A percentile compares a stretch with the other conserved stretches of the same genome.
phyloP scores from a whole-genome alignment of 768 basidiomycete genomes.

The Tylopilus subfusipes region DNA sequence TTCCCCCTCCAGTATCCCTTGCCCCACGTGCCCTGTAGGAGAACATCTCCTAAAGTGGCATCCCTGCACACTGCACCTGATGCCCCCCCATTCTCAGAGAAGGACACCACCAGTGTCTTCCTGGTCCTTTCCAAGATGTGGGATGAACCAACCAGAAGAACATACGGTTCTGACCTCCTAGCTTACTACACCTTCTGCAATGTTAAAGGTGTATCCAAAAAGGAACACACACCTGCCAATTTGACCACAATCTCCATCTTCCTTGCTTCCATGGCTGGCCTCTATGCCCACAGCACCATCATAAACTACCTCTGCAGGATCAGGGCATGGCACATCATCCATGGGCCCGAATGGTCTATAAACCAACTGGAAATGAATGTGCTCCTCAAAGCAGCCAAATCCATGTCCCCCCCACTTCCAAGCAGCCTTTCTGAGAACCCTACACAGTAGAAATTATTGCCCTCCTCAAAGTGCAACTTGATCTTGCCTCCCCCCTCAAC shows the following conservation, averaged over 20 bases:
- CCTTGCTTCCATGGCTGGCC: conserved; percentile 12
- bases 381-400: conserved; percentile 13
- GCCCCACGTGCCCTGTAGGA: no score
- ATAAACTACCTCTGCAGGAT: conserved; percentile 17
- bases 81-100: no score
- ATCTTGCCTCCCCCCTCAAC: not conserved
- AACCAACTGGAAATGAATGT: conserved; percentile 9
- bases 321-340: conserved; percentile 26
- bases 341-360: conserved; percentile 17
- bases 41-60: no score
- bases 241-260: not conserved
- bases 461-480: not conserved
- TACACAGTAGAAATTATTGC: conserved; percentile 12
- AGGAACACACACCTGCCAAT: not conserved
- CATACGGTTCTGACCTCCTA: no score
- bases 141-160: no score
- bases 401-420: conserved; percentile 8
- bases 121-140: no score
- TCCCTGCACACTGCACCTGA: no score
- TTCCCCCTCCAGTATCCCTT: no score
- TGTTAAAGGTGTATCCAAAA: no score
- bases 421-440: conserved; percentile 1
- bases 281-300: conserved; percentile 5
- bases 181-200: no score
- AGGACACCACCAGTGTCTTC: no score